Evolutionary conservation across 345 rosid species (phyloP).

Genomic region (Eucalyptus grandis): DNA sequence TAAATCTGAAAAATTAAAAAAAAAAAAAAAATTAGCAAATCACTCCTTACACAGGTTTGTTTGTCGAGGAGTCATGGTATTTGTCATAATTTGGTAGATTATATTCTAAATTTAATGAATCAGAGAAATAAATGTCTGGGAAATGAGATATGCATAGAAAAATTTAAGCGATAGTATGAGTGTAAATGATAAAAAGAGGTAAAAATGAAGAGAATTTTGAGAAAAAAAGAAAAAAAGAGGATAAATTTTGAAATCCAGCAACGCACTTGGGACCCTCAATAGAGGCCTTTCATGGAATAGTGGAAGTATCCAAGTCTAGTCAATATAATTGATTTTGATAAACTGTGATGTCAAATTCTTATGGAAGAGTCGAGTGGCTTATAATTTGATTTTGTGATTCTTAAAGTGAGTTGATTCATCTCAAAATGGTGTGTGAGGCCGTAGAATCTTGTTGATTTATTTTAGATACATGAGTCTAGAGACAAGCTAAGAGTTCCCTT

Average conservation of each 20-base stretch:
- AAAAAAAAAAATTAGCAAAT: too few relatives aligned
- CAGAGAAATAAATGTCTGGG: neutral
- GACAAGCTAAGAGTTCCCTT: rapidly evolving
- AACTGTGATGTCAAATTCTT: neutral
- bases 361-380: neutral
- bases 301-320: neutral
- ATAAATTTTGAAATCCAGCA: neutral
- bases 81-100: neutral
- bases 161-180: neutral
- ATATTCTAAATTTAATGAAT: neutral
- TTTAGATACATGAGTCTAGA: too few relatives aligned
- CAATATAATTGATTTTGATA: neutral
- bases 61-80: neutral
- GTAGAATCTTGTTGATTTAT: too few relatives aligned
- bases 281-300: neutral
- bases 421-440: neutral
- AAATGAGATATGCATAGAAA: neutral
- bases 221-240: rapidly evolving
- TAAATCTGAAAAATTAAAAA: neutral
- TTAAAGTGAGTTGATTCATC: neutral
- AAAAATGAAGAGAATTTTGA: neutral
- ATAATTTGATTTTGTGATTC: neutral
- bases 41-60: neutral
- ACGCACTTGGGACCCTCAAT: neutral
- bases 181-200: neutral